Conservation (phyloP, 306 rosid species). For the Neltuma alba region DNA sequence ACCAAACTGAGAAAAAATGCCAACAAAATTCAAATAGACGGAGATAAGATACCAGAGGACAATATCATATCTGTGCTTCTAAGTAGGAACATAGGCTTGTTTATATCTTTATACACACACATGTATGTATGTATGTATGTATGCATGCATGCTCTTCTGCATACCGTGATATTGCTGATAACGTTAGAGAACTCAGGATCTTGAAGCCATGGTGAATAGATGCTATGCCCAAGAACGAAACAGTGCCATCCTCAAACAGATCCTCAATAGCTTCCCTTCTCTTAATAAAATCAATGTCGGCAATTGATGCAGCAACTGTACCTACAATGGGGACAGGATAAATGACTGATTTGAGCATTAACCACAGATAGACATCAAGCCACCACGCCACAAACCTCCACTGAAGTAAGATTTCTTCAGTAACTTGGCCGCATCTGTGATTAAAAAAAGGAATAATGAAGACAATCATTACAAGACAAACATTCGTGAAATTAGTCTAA, state of each 20-base stretch:
- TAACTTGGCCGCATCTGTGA: conserved; percentile 81
- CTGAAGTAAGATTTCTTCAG: conserved; percentile 85
- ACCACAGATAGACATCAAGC: conserved; percentile 32
- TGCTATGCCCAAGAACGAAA: conserved; percentile 83
- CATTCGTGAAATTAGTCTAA: conserved; percentile 1
- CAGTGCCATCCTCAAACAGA: conserved; percentile 92
- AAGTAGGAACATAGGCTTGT: conserved; percentile 2
- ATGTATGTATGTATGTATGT: too few relatives aligned
- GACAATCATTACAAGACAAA: conserved; percentile 28
- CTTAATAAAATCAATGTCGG: conserved; percentile 81
- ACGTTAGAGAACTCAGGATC: conserved; percentile 69
- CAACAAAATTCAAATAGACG: too few relatives aligned
- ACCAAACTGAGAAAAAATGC: conserved; percentile 2
- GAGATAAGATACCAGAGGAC: conserved; percentile 4
- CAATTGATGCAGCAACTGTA: conserved; percentile 87
- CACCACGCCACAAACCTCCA: conserved; percentile 74
- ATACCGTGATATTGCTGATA: conserved; percentile 79
- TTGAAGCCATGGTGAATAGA: conserved; percentile 87
- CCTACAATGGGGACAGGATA: conserved; percentile 49
- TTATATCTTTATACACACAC: too few relatives aligned
- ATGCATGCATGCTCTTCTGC: conserved; percentile 31
- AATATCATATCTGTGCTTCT: neutral
- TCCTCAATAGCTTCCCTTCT: conserved; percentile 77
- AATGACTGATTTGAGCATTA: conserved; percentile 23
- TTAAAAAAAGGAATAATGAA: conserved; percentile 28